Percentiles rank a stretch among this genome's conserved stretches.
Evolutionary conservation across 768 basidiomycete species (phyloP).

Genomic region (Boletus subparvulus): DNA sequence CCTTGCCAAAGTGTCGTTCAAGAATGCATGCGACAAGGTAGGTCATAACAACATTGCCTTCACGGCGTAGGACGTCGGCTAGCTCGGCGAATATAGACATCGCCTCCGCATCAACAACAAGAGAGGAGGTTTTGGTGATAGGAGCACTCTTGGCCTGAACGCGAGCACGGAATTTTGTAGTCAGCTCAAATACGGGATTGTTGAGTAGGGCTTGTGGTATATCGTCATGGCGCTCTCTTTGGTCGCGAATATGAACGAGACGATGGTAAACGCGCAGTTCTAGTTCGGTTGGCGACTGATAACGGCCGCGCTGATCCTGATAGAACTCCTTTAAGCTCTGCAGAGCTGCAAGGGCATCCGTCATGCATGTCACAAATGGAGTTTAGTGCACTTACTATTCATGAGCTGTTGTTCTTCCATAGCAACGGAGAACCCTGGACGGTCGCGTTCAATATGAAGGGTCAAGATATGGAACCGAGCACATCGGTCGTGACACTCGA

Average conservation of each 20-base stretch:
- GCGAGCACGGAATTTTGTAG: slow-evolving; percentile 74
- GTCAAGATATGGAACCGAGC: slow-evolving; percentile 91
- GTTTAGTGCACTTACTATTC: slow-evolving; percentile 63
- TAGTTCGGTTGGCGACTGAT: slow-evolving; percentile 79
- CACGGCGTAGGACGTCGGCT: slow-evolving; percentile 58
- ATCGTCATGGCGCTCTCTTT: slow-evolving; percentile 69
- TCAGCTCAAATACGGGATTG: slow-evolving; percentile 78
- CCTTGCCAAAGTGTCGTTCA: slow-evolving; percentile 81
- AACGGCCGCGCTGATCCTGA: slow-evolving; percentile 69
- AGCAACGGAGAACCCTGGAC: slow-evolving; percentile 54
- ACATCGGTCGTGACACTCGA: slow-evolving; percentile 91
- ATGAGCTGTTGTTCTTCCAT: slow-evolving; percentile 88
- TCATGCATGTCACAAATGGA: background rate
- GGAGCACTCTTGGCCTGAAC: slow-evolving; percentile 80
- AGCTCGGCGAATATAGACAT: slow-evolving; percentile 67
- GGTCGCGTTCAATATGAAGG: slow-evolving; percentile 63
- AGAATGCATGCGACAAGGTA: slow-evolving; percentile 89
- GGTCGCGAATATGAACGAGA: slow-evolving; percentile 86
- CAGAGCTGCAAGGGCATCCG: slow-evolving; percentile 56
- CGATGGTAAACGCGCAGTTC: slow-evolving; percentile 97
- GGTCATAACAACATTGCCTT: slow-evolving; percentile 68
- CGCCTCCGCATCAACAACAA: slow-evolving; percentile 61
- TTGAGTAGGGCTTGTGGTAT: slow-evolving; percentile 65
- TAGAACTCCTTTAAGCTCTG: slow-evolving; percentile 94
- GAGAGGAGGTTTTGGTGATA: slow-evolving; percentile 63